Conservation (phyloP, 2,329 filamentous ascomycete genomes). For the Thelonectria discophora region DNA sequence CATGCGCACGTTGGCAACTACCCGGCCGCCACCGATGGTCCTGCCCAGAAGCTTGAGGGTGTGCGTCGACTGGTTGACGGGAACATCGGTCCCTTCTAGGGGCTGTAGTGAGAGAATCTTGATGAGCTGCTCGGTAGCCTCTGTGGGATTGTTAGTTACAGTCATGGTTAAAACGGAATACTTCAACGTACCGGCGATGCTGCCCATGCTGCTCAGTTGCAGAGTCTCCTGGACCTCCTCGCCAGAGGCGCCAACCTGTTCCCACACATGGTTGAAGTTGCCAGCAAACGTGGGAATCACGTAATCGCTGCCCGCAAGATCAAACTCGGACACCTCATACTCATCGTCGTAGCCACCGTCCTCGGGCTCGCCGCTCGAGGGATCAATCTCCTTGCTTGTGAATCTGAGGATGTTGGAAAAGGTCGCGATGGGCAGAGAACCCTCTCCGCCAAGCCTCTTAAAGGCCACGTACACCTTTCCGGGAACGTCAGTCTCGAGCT, state of each 20-base stretch:
- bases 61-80: slow-evolving; percentile 87
- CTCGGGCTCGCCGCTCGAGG: slow-evolving; percentile 90
- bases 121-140: slow-evolving; percentile 91
- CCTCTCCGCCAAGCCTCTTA: slow-evolving; percentile 80
- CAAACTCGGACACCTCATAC: slow-evolving; percentile 94
- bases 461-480: slow-evolving; percentile 97
- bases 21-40: slow-evolving; percentile 88
- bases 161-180: too few species aligned
- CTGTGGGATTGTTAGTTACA: slow-evolving; percentile 55
- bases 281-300: slow-evolving; percentile 92
- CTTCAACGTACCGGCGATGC: slow-evolving; percentile 79
- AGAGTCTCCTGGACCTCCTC: slow-evolving; percentile 93
- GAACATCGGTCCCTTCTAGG: slow-evolving; percentile 91
- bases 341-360: slow-evolving; percentile 95
- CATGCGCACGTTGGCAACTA: slow-evolving; percentile 90
- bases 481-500: slow-evolving; percentile 83
- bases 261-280: slow-evolving; percentile 96
- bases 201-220: slow-evolving; percentile 87
- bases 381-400: slow-evolving; percentile 97
- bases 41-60: slow-evolving; percentile 96
- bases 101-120: slow-evolving; percentile 90
- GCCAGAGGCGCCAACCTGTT: slow-evolving; percentile 86
- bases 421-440: slow-evolving; percentile 77
- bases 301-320: slow-evolving; percentile 91
- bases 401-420: slow-evolving; percentile 97